Evolutionary conservation across 2,329 filamentous ascomycete species (phyloP), one percentile per base, ranked within the genome.

Genomic region (Diaporthe citrichinensis): DNA sequence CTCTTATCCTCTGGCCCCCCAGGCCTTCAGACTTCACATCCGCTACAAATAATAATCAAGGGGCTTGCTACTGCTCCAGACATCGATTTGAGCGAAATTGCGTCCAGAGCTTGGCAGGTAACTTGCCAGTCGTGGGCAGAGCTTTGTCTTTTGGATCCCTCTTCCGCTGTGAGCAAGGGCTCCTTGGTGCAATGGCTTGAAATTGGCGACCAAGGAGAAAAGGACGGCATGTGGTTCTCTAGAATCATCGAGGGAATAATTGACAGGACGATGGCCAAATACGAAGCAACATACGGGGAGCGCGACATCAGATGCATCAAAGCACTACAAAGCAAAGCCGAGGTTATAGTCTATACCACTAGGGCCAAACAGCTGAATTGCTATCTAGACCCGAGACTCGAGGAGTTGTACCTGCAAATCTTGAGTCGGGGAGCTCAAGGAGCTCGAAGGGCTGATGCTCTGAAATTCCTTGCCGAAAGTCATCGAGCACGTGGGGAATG

Each of bases 61-160:
- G 61, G 61, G 20, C 61, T 65, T 23, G 61, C 61, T n/a, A n/a
- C 41, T 15, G 39, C 61, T 31, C 41, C 61, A 31, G 61, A 65
- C 8, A 46, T 17, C 61, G 61, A 46, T 8, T 23, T 65, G 61
- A 46, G 61, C 41, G 61, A 65, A 17, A 65, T 65, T 23, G 17
- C 39, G 25, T 46, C 61, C 39, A 46, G 61, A 4, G 41, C 61
- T 3, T 65, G 61, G 61, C 39, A 31, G 41, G 61, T 65, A 9
- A 65, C 28, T 23, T 23, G 17, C 17, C 61, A 65, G 41, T 65
- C 61, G 25, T 65, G 61, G 39, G 61, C 61, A 31, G 25, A 65
- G 61, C 41, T 65, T 14, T 25, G 20, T 6, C 23, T 9, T 46
- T 23, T 65, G 25, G 61, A 65, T 31, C 7, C 39, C 17, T 65